These are phyloP conservation scores for Stereum hirsutum DNA, from an alignment of 1,284 basidiomycete species.

Conservation along the genomic window DNA sequence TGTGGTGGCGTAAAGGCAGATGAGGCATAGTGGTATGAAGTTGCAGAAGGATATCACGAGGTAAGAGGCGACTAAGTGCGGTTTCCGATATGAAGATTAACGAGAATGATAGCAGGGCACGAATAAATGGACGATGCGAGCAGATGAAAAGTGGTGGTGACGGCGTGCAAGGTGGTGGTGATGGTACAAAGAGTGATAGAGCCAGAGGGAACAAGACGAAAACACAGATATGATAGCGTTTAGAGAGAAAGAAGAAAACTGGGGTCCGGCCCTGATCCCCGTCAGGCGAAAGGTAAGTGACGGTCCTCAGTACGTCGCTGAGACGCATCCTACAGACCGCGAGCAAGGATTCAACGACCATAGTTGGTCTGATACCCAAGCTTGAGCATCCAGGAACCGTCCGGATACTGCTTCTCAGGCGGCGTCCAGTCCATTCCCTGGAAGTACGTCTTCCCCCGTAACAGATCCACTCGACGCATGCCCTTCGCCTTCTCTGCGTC, in stretches of 20 bases:
- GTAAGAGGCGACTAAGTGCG: too few species aligned
- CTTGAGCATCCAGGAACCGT: constrained; percentile 11
- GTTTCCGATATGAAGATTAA: too few species aligned
- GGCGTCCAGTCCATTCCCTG: constrained; percentile 11
- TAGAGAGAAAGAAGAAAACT: background rate
- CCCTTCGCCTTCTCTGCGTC: constrained; percentile 4
- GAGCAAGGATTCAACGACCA: background rate
- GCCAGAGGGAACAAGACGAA: background rate
- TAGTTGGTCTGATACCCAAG: constrained; percentile 2
- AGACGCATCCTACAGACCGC: background rate
- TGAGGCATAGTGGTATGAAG: too few species aligned
- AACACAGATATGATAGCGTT: too few species aligned
- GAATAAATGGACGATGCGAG: background rate
- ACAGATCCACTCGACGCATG: constrained; percentile 11
- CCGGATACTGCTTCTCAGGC: constrained; percentile 8
- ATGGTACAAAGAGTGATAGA: background rate
- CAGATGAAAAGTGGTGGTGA: background rate
- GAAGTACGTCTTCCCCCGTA: constrained; percentile 9
- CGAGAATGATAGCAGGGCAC: constrained; percentile 1
- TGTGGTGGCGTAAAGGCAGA: too few species aligned
- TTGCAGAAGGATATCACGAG: too few species aligned
- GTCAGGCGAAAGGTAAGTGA: background rate
- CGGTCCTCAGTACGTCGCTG: background rate
- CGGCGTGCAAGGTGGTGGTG: background rate
- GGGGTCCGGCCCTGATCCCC: background rate